Base-by-base conservation (phyloP, 805 yeast genomes). In the Saccharomycopsis sp. region DNA sequence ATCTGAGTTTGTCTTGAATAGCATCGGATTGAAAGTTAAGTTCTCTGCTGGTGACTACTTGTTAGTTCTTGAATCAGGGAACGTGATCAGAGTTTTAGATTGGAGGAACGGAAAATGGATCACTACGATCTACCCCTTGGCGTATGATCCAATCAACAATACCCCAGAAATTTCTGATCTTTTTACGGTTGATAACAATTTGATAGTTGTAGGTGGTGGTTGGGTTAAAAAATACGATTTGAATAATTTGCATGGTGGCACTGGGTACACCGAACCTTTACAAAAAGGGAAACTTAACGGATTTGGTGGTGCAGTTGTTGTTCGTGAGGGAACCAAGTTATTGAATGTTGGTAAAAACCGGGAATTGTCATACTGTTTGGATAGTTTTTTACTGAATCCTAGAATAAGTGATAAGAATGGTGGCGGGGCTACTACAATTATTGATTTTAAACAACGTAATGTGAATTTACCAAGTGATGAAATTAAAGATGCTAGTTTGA, bases 81-180 rank as follows among this genome's bases (percentile, higher is more conserved):
- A 56, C 28, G 47, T 50, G n/a, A 49, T 66, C 2, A 57, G 59
- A 27, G 52, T 66, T 1, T 47, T 58, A 31, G 66, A 66, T 38
- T 66, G 67, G 66, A 51, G 57, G 7, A 58, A 56, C 32, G 52
- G 52, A 2, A 36, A 52, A 33, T 58, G 63, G 60, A 40, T 62
- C 6, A 51, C 48, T 34, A 55, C 66, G 1, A 59, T 66, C 4
- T 63, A 60, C 33, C 66, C 67, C 13, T 51, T 48, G 20, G 47
- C 61, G 9, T 52, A 53, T 37, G 52, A 52, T 3, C 13, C 43
- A 6, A 20, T 11, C 26, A 44, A 28, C 38, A 9, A 20, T 24
- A 20, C n/a, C 1, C 22, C 16, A 13, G 48, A 39, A 6, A 19
- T 44, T 7, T 14, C n/a, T 13, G 33, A 37, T 23, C 17, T 43